Percentiles rank a stretch among this genome's conserved stretches.
These are phyloP conservation scores for Elsinoe fawcettii DNA, from an alignment of 2,329 filamentous ascomycete species.

Conservation along the genomic window DNA sequence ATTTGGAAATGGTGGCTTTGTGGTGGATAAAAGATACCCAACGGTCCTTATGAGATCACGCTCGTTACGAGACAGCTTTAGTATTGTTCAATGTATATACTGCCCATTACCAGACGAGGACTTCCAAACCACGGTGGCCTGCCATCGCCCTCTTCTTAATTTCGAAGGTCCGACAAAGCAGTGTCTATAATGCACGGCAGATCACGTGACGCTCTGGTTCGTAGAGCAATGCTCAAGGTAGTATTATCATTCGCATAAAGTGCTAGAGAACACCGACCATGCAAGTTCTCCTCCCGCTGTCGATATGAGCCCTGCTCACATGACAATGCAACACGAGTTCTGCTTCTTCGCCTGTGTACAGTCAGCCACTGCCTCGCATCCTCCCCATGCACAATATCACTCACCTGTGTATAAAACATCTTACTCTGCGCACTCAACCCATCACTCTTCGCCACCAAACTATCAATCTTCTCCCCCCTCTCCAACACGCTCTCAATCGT, in stretches of 20 bases:
- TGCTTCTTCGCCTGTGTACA: constrained; percentile 49
- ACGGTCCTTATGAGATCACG: constrained; percentile 14
- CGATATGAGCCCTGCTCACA: constrained; percentile 30
- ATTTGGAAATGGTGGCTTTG: not conserved
- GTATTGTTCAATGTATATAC: constrained; percentile 12
- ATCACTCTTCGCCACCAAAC: constrained; percentile 86
- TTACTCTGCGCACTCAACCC: constrained; percentile 86
- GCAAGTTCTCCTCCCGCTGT: constrained; percentile 8
- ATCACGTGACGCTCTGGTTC: not conserved
- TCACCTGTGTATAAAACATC: constrained; percentile 83
- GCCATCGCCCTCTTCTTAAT: no score
- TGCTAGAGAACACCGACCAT: constrained; percentile 4
- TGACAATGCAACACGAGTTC: constrained; percentile 52
- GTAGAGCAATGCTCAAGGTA: not conserved
- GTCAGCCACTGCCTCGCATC: constrained; percentile 38
- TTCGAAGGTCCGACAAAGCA: not conserved
- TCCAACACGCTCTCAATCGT: constrained; percentile 85
- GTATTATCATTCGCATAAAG: constrained; percentile 1
- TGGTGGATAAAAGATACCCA: not conserved
- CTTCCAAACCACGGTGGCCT: not conserved
- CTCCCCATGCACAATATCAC: constrained; percentile 25
- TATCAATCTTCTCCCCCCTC: constrained; percentile 92
- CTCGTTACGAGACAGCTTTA: constrained; percentile 9
- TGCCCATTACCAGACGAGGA: not conserved
- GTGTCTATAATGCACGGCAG: no score